Base-by-base conservation (phyloP, 495 filamentous ascomycete genomes). In the Neurospora sp. region DNA sequence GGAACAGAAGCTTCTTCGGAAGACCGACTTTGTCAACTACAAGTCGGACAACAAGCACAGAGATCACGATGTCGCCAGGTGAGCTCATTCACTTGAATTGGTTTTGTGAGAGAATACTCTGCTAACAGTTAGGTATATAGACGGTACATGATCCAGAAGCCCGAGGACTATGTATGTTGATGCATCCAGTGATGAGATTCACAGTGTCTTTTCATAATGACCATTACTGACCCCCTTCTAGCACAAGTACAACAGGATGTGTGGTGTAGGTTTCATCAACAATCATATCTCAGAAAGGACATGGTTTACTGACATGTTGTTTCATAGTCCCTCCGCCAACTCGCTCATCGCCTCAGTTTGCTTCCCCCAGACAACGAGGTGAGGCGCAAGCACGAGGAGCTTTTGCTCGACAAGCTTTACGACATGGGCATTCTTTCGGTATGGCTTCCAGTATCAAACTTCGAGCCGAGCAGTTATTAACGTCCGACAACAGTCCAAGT, bases 1-100 rank as follows among this genome's bases (percentile, higher is more conserved):
- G 84, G 95, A 97, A 88, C 87, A 92, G 74, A 84, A 84, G 73
- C 77, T 87, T 74, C 90, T 98, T 79, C 89, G 90, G 72, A 99
- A 98, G 84, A 94, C 96, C 81, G 94, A 99, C 82, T 96, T 99
- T 84, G 89, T 93, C 76, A 94, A 91, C 79, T 98, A 95, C 86
- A 93, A 94, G 83, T 90, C 90, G 78, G 95, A 99, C 84, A 86
- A 90, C 78, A 83, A 87, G 75, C 96, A 99, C 86, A 89, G 94
- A 81, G 91, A 83, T 72, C 82, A 93, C 75, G 85, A 88, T 75
- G 87, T 98, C 73, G 86, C 90, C 70, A 89, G 78, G 78, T 78
- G 65, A 41, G 70, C 14, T 69, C 18, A 37, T 10, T 2, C 4
- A 35, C 3, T 16, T 38, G 6, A 7, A 69, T n/a, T 40, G 12